Conservation (phyloP, 495 filamentous ascomycete genomes). For the Tuber brumale region DNA sequence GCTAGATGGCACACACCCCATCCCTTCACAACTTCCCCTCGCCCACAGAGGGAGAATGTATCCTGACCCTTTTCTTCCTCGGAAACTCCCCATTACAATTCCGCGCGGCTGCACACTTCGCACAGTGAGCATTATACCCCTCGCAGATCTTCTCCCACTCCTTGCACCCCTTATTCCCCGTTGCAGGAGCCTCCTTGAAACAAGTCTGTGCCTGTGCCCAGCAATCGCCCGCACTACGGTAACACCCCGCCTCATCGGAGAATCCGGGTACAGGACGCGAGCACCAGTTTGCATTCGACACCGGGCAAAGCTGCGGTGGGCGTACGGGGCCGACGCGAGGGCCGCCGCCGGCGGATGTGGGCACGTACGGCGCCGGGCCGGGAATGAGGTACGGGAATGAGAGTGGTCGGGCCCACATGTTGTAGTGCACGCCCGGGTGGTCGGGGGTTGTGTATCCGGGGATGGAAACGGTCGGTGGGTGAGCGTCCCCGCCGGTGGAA, state of each 20-base stretch:
- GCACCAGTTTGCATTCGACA: conserved; percentile 69
- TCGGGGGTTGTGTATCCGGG: conserved; percentile 54
- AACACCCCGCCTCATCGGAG: conserved; percentile 48
- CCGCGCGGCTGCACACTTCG: background rate
- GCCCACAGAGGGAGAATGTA: too few relatives aligned
- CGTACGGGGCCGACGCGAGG: conserved; percentile 13
- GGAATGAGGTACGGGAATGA: conserved; percentile 52
- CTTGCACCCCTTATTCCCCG: conserved; percentile 53
- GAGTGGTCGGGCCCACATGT: conserved; percentile 51
- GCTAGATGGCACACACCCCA: background rate
- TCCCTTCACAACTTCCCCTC: background rate
- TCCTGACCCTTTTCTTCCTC: background rate
- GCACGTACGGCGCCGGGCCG: conserved; percentile 53
- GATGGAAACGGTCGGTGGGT: conserved; percentile 52
- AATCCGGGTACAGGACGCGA: conserved; percentile 54
- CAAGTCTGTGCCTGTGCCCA: conserved; percentile 54
- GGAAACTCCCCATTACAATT: conserved; percentile 17
- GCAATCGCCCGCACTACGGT: conserved; percentile 51
- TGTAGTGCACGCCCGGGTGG: conserved; percentile 54
- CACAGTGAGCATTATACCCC: conserved; percentile 13
- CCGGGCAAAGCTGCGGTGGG: conserved; percentile 48
- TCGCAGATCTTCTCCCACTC: conserved; percentile 58
- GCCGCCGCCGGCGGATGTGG: conserved; percentile 21
- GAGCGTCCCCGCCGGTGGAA: conserved; percentile 46
- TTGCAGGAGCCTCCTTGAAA: conserved; percentile 53